Base-by-base conservation (phyloP, 192 early-diverging fungal species). In the Linnemannia elongata region DNA sequence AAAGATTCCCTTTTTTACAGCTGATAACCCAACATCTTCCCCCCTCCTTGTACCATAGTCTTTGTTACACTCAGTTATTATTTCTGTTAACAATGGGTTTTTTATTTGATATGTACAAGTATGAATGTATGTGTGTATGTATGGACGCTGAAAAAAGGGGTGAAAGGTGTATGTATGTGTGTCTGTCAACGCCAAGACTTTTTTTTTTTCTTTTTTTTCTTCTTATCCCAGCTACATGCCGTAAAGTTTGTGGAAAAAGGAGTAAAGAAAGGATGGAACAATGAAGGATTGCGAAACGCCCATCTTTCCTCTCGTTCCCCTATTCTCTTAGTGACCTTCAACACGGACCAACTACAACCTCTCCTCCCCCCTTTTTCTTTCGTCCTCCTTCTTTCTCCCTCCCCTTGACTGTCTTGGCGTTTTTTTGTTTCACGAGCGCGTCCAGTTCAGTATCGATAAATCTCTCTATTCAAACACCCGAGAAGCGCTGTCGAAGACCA, bases 181-280 rank as follows among this genome's bases (percentile, higher is more conserved):
- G 57, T n/a, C 35, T 66, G n/a, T 33, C 60, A 66, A 66, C 4
- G 60, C 60, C 60, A 66, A 66, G 60, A 66, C 60, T 66, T 66
- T 66, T 66, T 27, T 66, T 66, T 66, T 66, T 66, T 27, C 35
- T 66, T 66, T 66, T 66, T 66, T 66, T 27, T 66, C 35, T 66
- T 9, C 8, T 6, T 12, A 10, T 33, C 49, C 18, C 17, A 22
- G 47, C 15, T 27, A 0, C 38, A 38, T 38, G 38, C 38, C 1
- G 38, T 6, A 1, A 9, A 33, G 30, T 66, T 33, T 66, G 60
- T 15, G 10, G 35, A 63, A 63, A 15, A 4, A 30, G 3, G 27
- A 66, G 13, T 0, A 1, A 33, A 15, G 27, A 15, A 30, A 30
- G 27, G 8, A 27, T 33, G 30, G 60, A 33, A 15, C 30, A 27